A percentile compares a stretch with the other conserved stretches of the same genome.
These are phyloP conservation scores for Hypsizygus marmoreus DNA, from an alignment of 768 basidiomycete species.

Conservation along the genomic window DNA sequence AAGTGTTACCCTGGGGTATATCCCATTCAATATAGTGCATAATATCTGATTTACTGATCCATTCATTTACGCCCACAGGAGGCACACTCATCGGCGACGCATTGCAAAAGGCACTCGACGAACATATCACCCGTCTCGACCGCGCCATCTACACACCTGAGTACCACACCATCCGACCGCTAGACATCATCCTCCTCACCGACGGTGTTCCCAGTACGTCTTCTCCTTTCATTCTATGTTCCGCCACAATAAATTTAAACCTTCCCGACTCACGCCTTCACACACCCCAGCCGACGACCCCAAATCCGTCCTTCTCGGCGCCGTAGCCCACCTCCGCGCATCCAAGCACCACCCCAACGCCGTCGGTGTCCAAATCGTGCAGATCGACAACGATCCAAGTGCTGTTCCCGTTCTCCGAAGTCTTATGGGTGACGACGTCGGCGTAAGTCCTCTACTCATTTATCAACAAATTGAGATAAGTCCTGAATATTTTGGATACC, in stretches of 20 bases:
- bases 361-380: constrained; percentile 34
- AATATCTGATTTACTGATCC: too few species aligned
- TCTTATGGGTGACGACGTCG: constrained; percentile 27
- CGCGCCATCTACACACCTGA: constrained; percentile 8
- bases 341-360: constrained; percentile 33
- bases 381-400: constrained; percentile 29
- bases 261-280: too few species aligned
- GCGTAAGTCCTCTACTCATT: constrained; percentile 21
- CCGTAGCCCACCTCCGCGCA: constrained; percentile 21
- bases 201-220: constrained; percentile 31
- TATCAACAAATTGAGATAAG: too few species aligned
- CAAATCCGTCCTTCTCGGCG: constrained; percentile 20
- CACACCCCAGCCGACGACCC: constrained; percentile 25
- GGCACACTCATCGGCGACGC: constrained; percentile 30
- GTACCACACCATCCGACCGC: constrained; percentile 27
- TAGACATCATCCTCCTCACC: constrained; percentile 37
- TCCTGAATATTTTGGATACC: too few species aligned
- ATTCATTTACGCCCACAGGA: constrained; percentile 17
- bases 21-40: not conserved
- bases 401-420: constrained; percentile 20
- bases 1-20: constrained; percentile 16
- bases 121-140: constrained; percentile 26
- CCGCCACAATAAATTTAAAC: not conserved
- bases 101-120: constrained; percentile 22
- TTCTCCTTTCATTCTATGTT: too few species aligned